phyloP scores from a whole-genome alignment of 2,329 filamentous ascomycete genomes.

The Phyllosticta citribraziliensis region DNA sequence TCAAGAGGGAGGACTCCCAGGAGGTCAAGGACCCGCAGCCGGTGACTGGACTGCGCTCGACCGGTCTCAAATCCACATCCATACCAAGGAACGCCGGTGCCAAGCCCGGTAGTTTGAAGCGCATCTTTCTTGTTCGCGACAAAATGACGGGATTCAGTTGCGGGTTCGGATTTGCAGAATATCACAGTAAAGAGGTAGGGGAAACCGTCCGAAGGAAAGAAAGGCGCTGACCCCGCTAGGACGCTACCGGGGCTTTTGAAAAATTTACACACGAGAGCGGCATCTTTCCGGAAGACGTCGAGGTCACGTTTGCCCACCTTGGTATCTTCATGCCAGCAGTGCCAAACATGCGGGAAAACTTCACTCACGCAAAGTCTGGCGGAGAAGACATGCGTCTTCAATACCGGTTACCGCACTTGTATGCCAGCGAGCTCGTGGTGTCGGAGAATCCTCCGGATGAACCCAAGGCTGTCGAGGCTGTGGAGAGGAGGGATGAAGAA shows the following conservation, averaged over 20 bases:
- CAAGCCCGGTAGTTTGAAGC: constrained; percentile 61
- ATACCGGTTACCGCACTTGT: constrained; percentile 5
- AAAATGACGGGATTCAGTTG: constrained; percentile 61
- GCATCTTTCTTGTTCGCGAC: constrained; percentile 69
- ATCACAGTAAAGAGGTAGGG: constrained; percentile 54
- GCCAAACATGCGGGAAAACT: not conserved
- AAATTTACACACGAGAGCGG: constrained; percentile 39
- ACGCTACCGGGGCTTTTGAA: constrained; percentile 63
- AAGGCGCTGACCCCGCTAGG: constrained; percentile 26
- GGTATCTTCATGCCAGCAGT: constrained; percentile 8
- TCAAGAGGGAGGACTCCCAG: constrained; percentile 30
- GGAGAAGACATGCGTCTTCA: constrained; percentile 5
- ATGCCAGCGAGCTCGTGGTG: constrained; percentile 2
- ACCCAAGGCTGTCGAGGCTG: not conserved
- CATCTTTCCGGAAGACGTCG: constrained; percentile 5
- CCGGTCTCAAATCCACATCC: constrained; percentile 36
- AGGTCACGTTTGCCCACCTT: constrained; percentile 3
- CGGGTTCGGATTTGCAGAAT: constrained; percentile 78
- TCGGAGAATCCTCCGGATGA: constrained; percentile 5
- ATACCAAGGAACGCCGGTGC: constrained; percentile 57
- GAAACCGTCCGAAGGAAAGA: not conserved
- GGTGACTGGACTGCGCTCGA: constrained; percentile 24
- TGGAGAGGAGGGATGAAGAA: constrained; percentile 1
- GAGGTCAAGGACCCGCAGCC: not conserved
- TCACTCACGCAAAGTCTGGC: not conserved